Percentiles rank a stretch among this genome's conserved stretches.
Evolutionary conservation across 2,329 filamentous ascomycete genomes (phyloP).

Genomic region (Teratosphaeria epicoccoides): DNA sequence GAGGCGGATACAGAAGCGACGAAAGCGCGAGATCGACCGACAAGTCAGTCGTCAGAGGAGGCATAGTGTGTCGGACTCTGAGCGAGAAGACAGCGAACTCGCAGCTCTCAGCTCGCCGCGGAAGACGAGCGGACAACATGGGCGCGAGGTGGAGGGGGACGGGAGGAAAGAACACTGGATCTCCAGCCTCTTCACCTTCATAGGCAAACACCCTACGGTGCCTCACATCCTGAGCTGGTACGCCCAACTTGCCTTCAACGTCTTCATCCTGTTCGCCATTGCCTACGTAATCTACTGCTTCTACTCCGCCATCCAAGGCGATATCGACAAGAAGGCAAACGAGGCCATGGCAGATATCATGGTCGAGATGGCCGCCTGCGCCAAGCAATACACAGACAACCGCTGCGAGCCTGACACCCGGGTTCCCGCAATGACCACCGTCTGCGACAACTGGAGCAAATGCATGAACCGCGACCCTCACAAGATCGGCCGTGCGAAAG

Average conservation of each 20-base stretch:
- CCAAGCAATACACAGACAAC: constrained; percentile 64
- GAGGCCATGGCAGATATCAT: constrained; percentile 56
- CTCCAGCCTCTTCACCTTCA: constrained; percentile 46
- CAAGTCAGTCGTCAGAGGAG: constrained; percentile 14
- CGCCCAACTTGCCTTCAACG: constrained; percentile 56
- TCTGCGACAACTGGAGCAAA: constrained; percentile 71
- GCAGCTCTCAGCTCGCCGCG: constrained; percentile 8
- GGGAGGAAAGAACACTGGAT: constrained; percentile 17
- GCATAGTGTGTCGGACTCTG: constrained; percentile 22
- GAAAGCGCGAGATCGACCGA: constrained; percentile 17
- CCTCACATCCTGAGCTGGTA: constrained; percentile 57
- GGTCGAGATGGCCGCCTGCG: constrained; percentile 63
- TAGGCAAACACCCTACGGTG: constrained; percentile 54
- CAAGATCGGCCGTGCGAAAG: constrained; percentile 64
- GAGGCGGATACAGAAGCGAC: constrained; percentile 25
- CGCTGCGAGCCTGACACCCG: constrained; percentile 56
- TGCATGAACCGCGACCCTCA: constrained; percentile 81
- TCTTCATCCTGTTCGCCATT: constrained; percentile 46
- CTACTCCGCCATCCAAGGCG: constrained; percentile 58
- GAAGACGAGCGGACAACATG: constrained; percentile 16
- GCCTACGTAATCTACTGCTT: constrained; percentile 61
- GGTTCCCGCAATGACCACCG: constrained; percentile 58
- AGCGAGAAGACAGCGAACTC: constrained; percentile 19
- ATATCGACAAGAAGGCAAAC: constrained; percentile 63
- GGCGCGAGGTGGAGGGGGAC: constrained; percentile 7